Percentiles rank a stretch among this genome's conserved stretches.
Evolutionary conservation across 2,329 filamentous ascomycete species (phyloP).

Genomic region (Fusarium udum): DNA sequence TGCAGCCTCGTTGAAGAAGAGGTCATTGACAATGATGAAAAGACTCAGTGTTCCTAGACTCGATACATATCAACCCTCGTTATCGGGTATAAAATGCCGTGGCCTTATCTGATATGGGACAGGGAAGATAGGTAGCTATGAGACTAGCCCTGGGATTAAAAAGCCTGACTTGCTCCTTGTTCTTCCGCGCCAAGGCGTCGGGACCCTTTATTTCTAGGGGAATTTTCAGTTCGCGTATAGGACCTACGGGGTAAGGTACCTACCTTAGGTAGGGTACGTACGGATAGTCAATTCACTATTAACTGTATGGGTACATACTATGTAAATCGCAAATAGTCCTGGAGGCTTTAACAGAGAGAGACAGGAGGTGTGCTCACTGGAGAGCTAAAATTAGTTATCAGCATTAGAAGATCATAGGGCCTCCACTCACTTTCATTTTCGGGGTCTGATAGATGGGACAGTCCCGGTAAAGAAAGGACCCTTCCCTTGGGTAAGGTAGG

Average conservation of each 20-base stretch:
- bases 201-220: conserved; percentile 6
- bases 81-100: conserved; percentile 20
- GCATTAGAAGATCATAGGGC: not conserved
- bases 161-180: conserved; percentile 30
- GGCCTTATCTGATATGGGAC: conserved; percentile 18
- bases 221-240: conserved; percentile 14
- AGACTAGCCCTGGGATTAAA: not conserved
- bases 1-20: not conserved
- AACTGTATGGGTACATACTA: not conserved
- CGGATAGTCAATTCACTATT: not conserved
- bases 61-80: not conserved
- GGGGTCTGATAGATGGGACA: not conserved
- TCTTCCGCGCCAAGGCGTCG: conserved; percentile 15
- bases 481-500: conserved; percentile 7
- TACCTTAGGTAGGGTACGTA: not conserved
- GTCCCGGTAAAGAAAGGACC: not conserved
- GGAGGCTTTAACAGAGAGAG: not conserved
- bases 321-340: not conserved
- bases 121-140: conserved; percentile 15
- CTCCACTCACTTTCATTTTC: not conserved
- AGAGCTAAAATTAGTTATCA: conserved; percentile 3
- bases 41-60: not conserved
- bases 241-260: too few relatives aligned
- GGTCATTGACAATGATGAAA: not conserved
- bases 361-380: not conserved